Conservation (phyloP, 83 land plant genomes). For the Picea abies region DNA sequence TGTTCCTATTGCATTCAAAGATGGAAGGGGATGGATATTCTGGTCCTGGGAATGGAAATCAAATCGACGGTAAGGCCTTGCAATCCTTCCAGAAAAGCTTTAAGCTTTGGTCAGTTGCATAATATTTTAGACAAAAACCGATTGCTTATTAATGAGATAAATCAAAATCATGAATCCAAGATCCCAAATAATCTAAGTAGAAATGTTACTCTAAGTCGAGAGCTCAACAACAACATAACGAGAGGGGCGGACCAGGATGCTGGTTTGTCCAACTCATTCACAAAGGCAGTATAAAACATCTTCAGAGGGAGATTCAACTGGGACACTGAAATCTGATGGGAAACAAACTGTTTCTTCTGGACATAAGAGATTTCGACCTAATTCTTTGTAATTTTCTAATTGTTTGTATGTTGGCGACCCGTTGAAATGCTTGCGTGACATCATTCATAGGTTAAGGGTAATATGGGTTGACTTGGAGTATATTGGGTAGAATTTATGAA, state of each 20-base stretch:
- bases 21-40: slow-evolving; percentile 40
- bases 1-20: neutral
- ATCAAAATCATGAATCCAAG: slow-evolving; percentile 87
- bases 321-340: slow-evolving; percentile 40
- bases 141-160: slow-evolving; percentile 80
- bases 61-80: slow-evolving; percentile 61
- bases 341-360: slow-evolving; percentile 25
- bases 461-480: too few species aligned
- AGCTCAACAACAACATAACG: slow-evolving; percentile 81
- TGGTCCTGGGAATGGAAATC: slow-evolving; percentile 42
- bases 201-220: slow-evolving; percentile 72
- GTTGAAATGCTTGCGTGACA: too few species aligned
- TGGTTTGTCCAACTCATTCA: slow-evolving; percentile 57
- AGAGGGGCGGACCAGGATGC: slow-evolving; percentile 74
- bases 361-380: slow-evolving; percentile 41
- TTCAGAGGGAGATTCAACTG: slow-evolving; percentile 68
- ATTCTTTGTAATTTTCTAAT: neutral
- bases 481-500: too few species aligned
- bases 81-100: slow-evolving; percentile 71
- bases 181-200: slow-evolving; percentile 68
- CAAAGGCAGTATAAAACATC: slow-evolving; percentile 56
- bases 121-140: slow-evolving; percentile 80
- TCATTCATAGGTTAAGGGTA: too few species aligned
- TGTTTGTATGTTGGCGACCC: too few species aligned
- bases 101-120: slow-evolving; percentile 78